Percentiles rank a stretch among this genome's conserved stretches.
phyloP scores from a whole-genome alignment of 2,329 filamentous ascomycete species.

The Neobulgaria alba region DNA sequence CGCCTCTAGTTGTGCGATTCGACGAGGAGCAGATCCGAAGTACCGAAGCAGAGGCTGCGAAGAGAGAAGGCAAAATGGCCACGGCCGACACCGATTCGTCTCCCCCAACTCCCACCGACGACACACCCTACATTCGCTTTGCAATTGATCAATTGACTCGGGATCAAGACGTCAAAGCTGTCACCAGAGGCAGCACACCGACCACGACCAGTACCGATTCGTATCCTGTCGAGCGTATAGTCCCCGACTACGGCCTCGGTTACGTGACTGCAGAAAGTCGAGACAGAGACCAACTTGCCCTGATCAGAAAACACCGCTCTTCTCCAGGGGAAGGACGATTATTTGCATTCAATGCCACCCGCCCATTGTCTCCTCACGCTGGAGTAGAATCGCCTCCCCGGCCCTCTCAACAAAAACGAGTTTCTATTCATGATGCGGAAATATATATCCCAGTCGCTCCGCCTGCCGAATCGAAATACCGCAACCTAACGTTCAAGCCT shows the following conservation, averaged over 20 bases:
- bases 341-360: slow-evolving; percentile 26
- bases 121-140: slow-evolving; percentile 81
- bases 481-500: slow-evolving; percentile 61
- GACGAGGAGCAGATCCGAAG: slow-evolving; percentile 24
- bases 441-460: slow-evolving; percentile 40
- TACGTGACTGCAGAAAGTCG: slow-evolving; percentile 28
- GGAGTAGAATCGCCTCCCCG: slow-evolving; percentile 6
- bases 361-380: slow-evolving; percentile 18
- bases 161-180: slow-evolving; percentile 54
- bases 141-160: slow-evolving; percentile 81
- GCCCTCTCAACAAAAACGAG: slow-evolving; percentile 5
- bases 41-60: slow-evolving; percentile 17
- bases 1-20: slow-evolving; percentile 20
- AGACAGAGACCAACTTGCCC: slow-evolving; percentile 31
- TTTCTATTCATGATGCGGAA: slow-evolving; percentile 26
- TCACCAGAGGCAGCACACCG: slow-evolving; percentile 39
- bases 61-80: slow-evolving; percentile 15
- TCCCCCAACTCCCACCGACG: slow-evolving; percentile 66
- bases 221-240: slow-evolving; percentile 42
- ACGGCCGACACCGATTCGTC: slow-evolving; percentile 23
- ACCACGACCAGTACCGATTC: slow-evolving; percentile 31
- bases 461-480: slow-evolving; percentile 36
- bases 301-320: slow-evolving; percentile 30
- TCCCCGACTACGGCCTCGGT: slow-evolving; percentile 37
- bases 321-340: slow-evolving; percentile 23